These are phyloP conservation scores for Daldinia grandis DNA, from an alignment of 495 filamentous ascomycete species.

Conservation along the genomic window DNA sequence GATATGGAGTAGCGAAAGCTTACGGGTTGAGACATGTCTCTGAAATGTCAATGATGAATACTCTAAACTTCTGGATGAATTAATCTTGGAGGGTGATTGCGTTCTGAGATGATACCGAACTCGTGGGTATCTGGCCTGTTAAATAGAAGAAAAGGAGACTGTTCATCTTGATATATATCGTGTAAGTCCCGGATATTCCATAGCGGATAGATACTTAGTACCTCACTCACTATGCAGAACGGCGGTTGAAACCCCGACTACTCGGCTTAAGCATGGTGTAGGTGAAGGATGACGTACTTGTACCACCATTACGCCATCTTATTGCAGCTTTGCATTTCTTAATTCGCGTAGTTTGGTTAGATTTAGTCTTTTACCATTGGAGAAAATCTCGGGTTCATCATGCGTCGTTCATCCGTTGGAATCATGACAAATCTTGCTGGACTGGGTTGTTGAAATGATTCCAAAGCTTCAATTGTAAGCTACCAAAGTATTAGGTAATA, in stretches of 20 bases:
- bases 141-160: neutral
- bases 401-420: neutral
- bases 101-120: neutral
- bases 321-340: neutral
- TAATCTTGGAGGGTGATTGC: neutral
- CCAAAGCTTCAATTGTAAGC: slow-evolving; percentile 10
- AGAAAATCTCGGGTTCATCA: neutral
- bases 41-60: neutral
- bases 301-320: slow-evolving; percentile 21
- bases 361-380: slow-evolving; percentile 23
- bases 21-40: slow-evolving; percentile 35
- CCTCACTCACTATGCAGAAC: neutral
- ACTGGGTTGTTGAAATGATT: slow-evolving; percentile 3
- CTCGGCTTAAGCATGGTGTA: neutral
- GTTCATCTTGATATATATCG: neutral
- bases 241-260: neutral
- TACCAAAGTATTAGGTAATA: slow-evolving; percentile 1
- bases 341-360: neutral
- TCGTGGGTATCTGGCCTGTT: neutral
- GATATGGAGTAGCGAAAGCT: neutral
- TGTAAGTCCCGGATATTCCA: neutral
- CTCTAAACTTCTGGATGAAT: neutral
- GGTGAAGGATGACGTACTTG: neutral
- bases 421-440: slow-evolving; percentile 15
- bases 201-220: neutral